phyloP scores from a whole-genome alignment of 2,329 filamentous ascomycete genomes.

The Mycosphaerella arachidis region DNA sequence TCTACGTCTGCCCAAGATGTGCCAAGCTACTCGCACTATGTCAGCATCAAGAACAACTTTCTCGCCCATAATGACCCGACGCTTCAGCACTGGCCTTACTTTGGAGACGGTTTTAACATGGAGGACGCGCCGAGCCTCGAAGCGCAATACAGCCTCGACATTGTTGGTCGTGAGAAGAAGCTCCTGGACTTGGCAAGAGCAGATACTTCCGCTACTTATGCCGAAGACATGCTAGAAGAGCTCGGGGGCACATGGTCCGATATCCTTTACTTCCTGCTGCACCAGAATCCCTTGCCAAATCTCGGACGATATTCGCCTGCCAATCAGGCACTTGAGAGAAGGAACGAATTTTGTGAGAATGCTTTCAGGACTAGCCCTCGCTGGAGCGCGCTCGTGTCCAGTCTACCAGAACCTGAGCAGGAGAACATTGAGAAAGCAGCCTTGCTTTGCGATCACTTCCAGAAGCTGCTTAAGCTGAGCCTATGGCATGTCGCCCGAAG shows the following conservation, averaged over 20 bases:
- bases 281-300: slow-evolving; percentile 23
- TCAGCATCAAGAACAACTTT: slow-evolving; percentile 39
- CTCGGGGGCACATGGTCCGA: slow-evolving; percentile 35
- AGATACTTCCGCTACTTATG: slow-evolving; percentile 34
- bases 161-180: slow-evolving; percentile 27
- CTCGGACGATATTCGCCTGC: slow-evolving; percentile 21
- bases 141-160: slow-evolving; percentile 29
- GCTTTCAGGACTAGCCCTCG: slow-evolving; percentile 29
- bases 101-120: slow-evolving; percentile 35
- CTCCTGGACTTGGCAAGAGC: slow-evolving; percentile 35
- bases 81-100: slow-evolving; percentile 40
- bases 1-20: slow-evolving; percentile 21
- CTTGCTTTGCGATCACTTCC: slow-evolving; percentile 36
- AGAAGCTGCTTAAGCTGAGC: slow-evolving; percentile 33
- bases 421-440: slow-evolving; percentile 31
- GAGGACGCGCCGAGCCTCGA: slow-evolving; percentile 28
- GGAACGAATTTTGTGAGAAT: slow-evolving; percentile 29
- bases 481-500: slow-evolving; percentile 40
- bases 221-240: slow-evolving; percentile 34
- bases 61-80: slow-evolving; percentile 39
- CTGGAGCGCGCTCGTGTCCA: slow-evolving; percentile 32
- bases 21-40: slow-evolving; percentile 40
- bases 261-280: slow-evolving; percentile 38
- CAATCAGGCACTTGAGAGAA: slow-evolving; percentile 12
- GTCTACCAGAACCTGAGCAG: slow-evolving; percentile 26